Evolutionary conservation across 2,329 filamentous ascomycete genomes (phyloP).

Genomic region (Xylariaceae sp.): DNA sequence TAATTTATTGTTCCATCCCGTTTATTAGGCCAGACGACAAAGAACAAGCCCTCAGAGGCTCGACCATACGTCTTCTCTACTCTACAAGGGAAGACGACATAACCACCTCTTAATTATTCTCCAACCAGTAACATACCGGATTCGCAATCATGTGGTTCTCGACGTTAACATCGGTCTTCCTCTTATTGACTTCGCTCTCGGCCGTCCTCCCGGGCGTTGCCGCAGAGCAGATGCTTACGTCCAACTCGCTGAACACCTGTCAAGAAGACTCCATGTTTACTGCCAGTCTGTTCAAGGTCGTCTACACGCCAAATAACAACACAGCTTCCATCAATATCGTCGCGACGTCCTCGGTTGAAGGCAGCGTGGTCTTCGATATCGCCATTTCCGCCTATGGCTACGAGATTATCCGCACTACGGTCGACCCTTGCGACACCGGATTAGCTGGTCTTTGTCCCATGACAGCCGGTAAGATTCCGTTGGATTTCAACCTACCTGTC

Average conservation of each 20-base stretch:
- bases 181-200: slow-evolving; percentile 47
- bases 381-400: slow-evolving; percentile 83
- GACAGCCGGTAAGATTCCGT: slow-evolving; percentile 78
- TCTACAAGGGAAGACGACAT: slow-evolving; percentile 9
- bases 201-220: slow-evolving; percentile 48
- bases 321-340: slow-evolving; percentile 74
- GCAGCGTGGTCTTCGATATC: slow-evolving; percentile 78
- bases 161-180: slow-evolving; percentile 47
- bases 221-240: slow-evolving; percentile 70
- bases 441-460: slow-evolving; percentile 86
- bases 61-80: slow-evolving; percentile 13
- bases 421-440: slow-evolving; percentile 75
- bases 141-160: slow-evolving; percentile 50
- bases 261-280: slow-evolving; percentile 84
- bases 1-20: slow-evolving; percentile 26
- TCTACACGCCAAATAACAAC: slow-evolving; percentile 75
- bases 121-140: slow-evolving; percentile 3
- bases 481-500: slow-evolving; percentile 69
- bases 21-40: slow-evolving; percentile 22
- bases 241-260: slow-evolving; percentile 83
- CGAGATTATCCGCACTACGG: slow-evolving; percentile 63
- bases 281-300: slow-evolving; percentile 85
- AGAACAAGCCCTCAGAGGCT: slow-evolving; percentile 13
- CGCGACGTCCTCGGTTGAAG: slow-evolving; percentile 79
- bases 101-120: slow-evolving; percentile 17